phyloP scores from a whole-genome alignment of 768 basidiomycete species.

The Lanmaoa pseudosensibilis region DNA sequence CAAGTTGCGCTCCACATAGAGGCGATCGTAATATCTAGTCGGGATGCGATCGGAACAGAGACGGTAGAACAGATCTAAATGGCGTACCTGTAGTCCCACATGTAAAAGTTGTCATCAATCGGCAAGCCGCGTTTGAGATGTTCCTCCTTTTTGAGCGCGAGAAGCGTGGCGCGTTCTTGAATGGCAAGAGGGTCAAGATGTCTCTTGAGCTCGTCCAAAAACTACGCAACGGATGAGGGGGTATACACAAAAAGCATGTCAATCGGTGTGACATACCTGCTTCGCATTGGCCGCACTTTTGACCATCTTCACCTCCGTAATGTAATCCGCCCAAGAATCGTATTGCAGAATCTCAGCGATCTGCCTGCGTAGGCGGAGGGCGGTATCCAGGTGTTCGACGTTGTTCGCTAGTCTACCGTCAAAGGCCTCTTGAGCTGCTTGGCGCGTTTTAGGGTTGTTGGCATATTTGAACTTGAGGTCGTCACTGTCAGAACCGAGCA shows the following conservation, averaged over 20 bases:
- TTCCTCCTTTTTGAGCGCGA: conserved; percentile 75
- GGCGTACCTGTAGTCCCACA: conserved; percentile 79
- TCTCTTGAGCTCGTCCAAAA: conserved; percentile 71
- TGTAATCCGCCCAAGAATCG: conserved; percentile 79
- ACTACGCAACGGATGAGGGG: conserved; percentile 40
- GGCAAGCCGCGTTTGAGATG: conserved; percentile 56
- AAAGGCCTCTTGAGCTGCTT: conserved; percentile 60
- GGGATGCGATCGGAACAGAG: neutral
- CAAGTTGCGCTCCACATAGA: conserved; percentile 62
- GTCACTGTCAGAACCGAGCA: neutral
- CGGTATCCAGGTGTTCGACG: conserved; percentile 65
- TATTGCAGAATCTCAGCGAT: conserved; percentile 71
- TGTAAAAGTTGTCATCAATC: conserved; percentile 70
- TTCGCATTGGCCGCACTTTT: conserved; percentile 64
- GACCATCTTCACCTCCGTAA: conserved; percentile 85
- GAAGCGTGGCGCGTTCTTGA: conserved; percentile 64
- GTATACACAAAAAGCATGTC: neutral
- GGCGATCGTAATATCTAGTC: conserved; percentile 33
- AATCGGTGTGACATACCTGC: conserved; percentile 40
- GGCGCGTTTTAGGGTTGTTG: conserved; percentile 65
- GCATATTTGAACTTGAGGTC: conserved; percentile 73
- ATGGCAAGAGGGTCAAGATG: conserved; percentile 73
- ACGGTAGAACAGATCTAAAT: neutral
- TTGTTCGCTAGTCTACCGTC: conserved; percentile 72
- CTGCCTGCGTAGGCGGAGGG: conserved; percentile 67